Evolutionary conservation across 1,284 basidiomycete genomes (phyloP), one percentile per base, ranked within the genome.

Genomic region (Ganoderma resinaceum): DNA sequence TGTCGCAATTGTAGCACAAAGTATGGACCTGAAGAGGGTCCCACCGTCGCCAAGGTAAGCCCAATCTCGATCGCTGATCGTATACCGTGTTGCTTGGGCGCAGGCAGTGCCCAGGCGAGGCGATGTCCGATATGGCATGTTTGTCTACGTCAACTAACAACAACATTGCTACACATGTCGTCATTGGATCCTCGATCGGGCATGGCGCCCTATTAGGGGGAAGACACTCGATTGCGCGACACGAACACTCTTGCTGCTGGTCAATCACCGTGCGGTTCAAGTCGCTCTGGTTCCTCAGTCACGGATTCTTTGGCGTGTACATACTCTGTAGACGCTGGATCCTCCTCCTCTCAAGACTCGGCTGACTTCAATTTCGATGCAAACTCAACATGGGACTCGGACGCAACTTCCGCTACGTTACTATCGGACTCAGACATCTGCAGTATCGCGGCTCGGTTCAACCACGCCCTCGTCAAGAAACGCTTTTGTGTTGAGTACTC

Each of bases 151-250:
- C 23, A 37, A 60, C 37, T n/a, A n/a, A 38, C 33, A 37, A 58
- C 55, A 58, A 58, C 55, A 58, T 58, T 35, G 55, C 55, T 37
- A 58, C 55, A 58, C 55, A 58, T 58, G 55, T 58, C 55, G 55
- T 58, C 55, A 58, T 58, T 20, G 33, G 18, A 37, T 57, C 18
- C 55, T 58, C 55, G 20, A 37, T 58, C 23, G 16, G 55, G 33
- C 18, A 11, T 37, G 55, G 16, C 31, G 20, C 14, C 20, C 18
- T 20, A 37, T 16, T 31, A 58, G 55, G 52, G 31, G 29, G 52
- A 55, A 16, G 12, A 20, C 52, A 31, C n/a, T 37, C 55, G 33
- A 58, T 58, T 35, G 18, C 33, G 11, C 7, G 33, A n/a, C 33
- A n/a, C 16, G 20, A 9, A 57, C 16, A 5, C 6, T 11, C 12